phyloP scores from a whole-genome alignment of 495 filamentous ascomycete genomes.

The Pyrenopolyporus hunteri region DNA sequence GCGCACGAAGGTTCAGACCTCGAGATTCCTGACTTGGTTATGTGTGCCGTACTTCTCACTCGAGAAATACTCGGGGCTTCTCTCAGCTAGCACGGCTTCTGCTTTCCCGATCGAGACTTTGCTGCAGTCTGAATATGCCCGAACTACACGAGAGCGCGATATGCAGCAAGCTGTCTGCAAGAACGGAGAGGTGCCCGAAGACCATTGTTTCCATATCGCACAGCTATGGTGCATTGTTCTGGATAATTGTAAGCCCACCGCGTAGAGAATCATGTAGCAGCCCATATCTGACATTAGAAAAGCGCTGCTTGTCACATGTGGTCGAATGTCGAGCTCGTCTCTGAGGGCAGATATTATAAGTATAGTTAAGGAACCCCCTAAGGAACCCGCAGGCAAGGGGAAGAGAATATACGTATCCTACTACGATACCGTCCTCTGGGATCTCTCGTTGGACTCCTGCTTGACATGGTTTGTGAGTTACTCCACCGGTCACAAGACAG shows the following conservation, averaged over 20 bases:
- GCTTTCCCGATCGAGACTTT: constrained; percentile 46
- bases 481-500: neutral
- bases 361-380: constrained; percentile 23
- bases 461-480: constrained; percentile 48
- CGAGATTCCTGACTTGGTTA: constrained; percentile 42
- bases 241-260: constrained; percentile 41
- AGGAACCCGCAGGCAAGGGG: constrained; percentile 8
- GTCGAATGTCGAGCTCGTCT: constrained; percentile 25
- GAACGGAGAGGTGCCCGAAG: constrained; percentile 27
- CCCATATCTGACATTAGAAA: neutral
- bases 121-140: constrained; percentile 44
- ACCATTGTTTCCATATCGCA: constrained; percentile 48
- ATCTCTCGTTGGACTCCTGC: constrained; percentile 40
- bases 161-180: constrained; percentile 50
- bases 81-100: constrained; percentile 30
- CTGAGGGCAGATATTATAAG: constrained; percentile 26
- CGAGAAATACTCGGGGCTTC: constrained; percentile 42
- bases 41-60: constrained; percentile 50
- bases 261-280: neutral
- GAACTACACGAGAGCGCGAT: constrained; percentile 41
- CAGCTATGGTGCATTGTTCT: constrained; percentile 49
- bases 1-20: constrained; percentile 21
- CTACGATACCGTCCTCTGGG: constrained; percentile 36
- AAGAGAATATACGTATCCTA: constrained; percentile 29
- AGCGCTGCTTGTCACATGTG: constrained; percentile 41